phyloP scores from a whole-genome alignment of 2,329 filamentous ascomycete genomes.

The Daldinia sp. region DNA sequence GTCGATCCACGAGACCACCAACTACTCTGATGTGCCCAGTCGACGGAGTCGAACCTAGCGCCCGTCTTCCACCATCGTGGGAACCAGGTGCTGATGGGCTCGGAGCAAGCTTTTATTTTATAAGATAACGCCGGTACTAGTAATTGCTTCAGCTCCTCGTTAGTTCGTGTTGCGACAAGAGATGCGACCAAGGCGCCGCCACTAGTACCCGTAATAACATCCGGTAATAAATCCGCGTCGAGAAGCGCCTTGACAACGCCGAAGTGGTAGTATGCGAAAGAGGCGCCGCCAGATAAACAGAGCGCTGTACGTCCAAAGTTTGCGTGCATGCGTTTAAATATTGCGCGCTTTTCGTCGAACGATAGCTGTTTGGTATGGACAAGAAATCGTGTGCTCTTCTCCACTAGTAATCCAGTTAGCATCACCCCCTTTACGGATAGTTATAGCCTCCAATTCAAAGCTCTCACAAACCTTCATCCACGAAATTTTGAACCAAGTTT shows the following conservation, averaged over 20 bases:
- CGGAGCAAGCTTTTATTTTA: conserved; percentile 85
- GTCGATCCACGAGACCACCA: conserved; percentile 94
- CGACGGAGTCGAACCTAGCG: conserved; percentile 89
- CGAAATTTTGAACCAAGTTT: conserved; percentile 85
- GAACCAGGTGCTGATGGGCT: conserved; percentile 78
- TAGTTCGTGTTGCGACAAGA: conserved; percentile 85
- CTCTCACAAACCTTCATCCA: conserved; percentile 74
- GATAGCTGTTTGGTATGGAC: conserved; percentile 72
- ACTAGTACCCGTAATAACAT: conserved; percentile 96
- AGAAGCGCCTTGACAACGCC: conserved; percentile 90
- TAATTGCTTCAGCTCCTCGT: conserved; percentile 86
- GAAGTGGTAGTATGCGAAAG: conserved; percentile 96
- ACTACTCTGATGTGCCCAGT: conserved; percentile 84
- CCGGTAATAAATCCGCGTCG: conserved; percentile 84
- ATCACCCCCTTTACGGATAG: neutral
- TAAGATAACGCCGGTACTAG: conserved; percentile 87
- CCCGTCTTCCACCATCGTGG: conserved; percentile 91
- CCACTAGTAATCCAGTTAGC: conserved; percentile 56
- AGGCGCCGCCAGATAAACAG: conserved; percentile 90
- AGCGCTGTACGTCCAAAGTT: conserved; percentile 94
- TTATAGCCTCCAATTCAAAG: conserved; percentile 36
- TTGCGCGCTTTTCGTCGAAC: conserved; percentile 75
- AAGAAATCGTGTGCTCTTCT: conserved; percentile 72
- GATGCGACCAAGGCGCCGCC: conserved; percentile 91
- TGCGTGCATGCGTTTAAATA: conserved; percentile 88